Evolutionary conservation across 371 early-diverging fungal species (phyloP).

Genomic region (Entomophthora muscae): DNA sequence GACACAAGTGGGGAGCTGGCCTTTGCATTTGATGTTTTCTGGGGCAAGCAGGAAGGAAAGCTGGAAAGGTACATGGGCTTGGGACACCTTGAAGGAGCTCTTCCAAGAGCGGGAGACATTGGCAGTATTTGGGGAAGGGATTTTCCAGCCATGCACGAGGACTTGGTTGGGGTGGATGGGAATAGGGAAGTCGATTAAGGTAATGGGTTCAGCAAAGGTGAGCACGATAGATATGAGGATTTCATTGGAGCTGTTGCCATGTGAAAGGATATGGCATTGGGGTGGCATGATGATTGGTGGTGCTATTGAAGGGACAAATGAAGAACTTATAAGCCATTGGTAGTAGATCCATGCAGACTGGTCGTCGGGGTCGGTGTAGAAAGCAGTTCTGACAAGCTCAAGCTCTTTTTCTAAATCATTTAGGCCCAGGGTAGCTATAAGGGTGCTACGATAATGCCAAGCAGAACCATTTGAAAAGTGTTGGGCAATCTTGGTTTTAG

Average conservation of each 20-base stretch:
- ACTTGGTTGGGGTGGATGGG: not conserved
- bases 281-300: not conserved
- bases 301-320: not conserved
- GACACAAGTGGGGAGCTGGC: not conserved
- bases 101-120: not conserved
- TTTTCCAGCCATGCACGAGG: not conserved
- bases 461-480: slow-evolving; percentile 91
- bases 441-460: slow-evolving; percentile 87
- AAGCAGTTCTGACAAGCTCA: slow-evolving; percentile 65
- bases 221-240: not conserved
- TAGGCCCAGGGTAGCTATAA: slow-evolving; percentile 39
- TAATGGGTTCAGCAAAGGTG: not conserved
- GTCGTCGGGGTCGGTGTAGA: slow-evolving; percentile 92
- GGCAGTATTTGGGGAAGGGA: not conserved
- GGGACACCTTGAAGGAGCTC: not conserved
- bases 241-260: not conserved
- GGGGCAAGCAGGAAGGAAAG: not conserved
- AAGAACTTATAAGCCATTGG: not conserved
- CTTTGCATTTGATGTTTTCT: not conserved
- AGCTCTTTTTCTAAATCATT: slow-evolving; percentile 36
- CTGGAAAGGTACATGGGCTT: not conserved
- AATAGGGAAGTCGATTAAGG: not conserved
- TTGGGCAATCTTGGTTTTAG: slow-evolving; percentile 63
- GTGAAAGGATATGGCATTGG: not conserved
- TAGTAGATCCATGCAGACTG: slow-evolving; percentile 87